Percentiles rank a stretch among this genome's conserved stretches.
These are phyloP conservation scores for Avicennia marina DNA, from an alignment of 257 asterid species.

Conservation along the genomic window DNA sequence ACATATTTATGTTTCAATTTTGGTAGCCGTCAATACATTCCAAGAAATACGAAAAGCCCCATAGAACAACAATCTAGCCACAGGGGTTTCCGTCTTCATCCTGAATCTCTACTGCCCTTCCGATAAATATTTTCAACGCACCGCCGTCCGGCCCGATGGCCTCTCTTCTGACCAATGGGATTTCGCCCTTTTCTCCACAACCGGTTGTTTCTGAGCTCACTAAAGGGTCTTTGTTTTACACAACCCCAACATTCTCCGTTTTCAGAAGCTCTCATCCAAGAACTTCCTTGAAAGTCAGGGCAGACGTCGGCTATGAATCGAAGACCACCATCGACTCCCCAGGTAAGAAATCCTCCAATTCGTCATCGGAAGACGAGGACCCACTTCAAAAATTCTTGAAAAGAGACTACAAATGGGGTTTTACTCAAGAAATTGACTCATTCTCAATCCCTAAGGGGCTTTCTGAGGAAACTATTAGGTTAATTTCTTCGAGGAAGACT, in stretches of 20 bases:
- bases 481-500: constrained; percentile 64
- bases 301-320: constrained; percentile 61
- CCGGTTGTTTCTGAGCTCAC: constrained; percentile 39
- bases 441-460: constrained; percentile 86
- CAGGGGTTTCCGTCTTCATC: constrained; percentile 16
- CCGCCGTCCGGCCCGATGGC: constrained; percentile 47
- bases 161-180: constrained; percentile 66
- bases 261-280: constrained; percentile 38
- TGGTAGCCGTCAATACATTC: too few species aligned
- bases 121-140: constrained; percentile 6
- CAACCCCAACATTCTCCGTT: constrained; percentile 25
- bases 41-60: too few species aligned
- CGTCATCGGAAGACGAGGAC: constrained; percentile 46
- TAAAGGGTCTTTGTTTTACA: constrained; percentile 26
- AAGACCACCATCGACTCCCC: constrained; percentile 51
- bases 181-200: constrained; percentile 47
- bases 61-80: too few species aligned
- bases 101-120: too few species aligned
- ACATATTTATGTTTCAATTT: too few species aligned
- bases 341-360: constrained; percentile 34
- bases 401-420: constrained; percentile 88
- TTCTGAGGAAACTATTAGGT: constrained; percentile 72
- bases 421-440: constrained; percentile 76
- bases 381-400: constrained; percentile 71
- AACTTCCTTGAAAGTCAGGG: constrained; percentile 51